Evolutionary conservation across 352 stramenopile genomes (phyloP), one percentile per base, ranked within the genome.

Genomic region (Phytophthora ohioensis): DNA sequence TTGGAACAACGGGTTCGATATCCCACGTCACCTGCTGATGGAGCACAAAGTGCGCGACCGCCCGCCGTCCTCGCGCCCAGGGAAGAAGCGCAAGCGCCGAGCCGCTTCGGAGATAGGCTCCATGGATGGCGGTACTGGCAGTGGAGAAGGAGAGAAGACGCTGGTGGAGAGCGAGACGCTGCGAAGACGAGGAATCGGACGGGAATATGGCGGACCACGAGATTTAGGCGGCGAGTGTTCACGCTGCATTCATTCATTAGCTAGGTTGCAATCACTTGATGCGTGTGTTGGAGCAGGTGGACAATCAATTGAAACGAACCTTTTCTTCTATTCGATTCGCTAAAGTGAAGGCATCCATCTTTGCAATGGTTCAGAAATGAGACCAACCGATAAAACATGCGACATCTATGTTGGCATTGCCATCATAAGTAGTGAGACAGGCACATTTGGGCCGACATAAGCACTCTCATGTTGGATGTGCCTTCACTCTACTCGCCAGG

Each of bases 21-120:
- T 68, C 9, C 49, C 41, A 2, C 12, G 41, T 1, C 7, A 32
- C 0, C 34, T 68, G 46, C 30, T 39, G 9, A 9, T 49, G 13
- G 39, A 45, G 30, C 60, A 67, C 49, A 54, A 56, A 13, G 8
- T 45, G 5, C 60, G 41, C 12, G 42, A 68, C 27, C 60, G 38
- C 3, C 30, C 27, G 10, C 30, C 59, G 2, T 2, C 49, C n/a
- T 31, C 49, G 7, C 60, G 13, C 15, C 60, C 51, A 9, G 60
- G 60, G n/a, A 68, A 68, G 60, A 61, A 68, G 35, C 32, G 60
- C 2, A n/a, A 51, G 6, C 49, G 49, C 5, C 59, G 30, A 17
- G 6, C 43, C 8, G 17, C 21, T 38, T 5, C 15, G 8, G 45
- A 46, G 12, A 27, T 27, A 27, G 21, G 21, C 21, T 27, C 21